Evolutionary conservation across 805 yeast species (phyloP).

Genomic region (Wickerhamiella occidentalis): DNA sequence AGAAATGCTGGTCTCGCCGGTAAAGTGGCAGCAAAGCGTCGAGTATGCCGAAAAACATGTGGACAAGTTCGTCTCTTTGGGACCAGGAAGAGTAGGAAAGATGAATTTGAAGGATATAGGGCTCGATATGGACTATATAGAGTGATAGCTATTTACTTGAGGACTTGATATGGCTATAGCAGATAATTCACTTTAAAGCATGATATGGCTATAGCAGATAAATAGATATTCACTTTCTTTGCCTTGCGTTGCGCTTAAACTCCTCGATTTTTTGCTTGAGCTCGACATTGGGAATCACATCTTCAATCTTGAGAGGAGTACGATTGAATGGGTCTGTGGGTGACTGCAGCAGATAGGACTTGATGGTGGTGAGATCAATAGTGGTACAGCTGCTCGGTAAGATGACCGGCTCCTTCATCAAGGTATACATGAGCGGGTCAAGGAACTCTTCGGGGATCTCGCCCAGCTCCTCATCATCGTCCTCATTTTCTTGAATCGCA

Average conservation of each 20-base stretch:
- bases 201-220: too few relatives aligned
- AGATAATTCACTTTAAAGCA: too few relatives aligned
- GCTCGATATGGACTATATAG: slow-evolving; percentile 4
- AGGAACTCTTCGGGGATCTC: slow-evolving; percentile 93
- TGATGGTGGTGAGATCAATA: slow-evolving; percentile 83
- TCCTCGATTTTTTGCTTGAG: slow-evolving; percentile 48
- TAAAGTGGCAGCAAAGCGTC: slow-evolving; percentile 24
- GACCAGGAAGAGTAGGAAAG: slow-evolving; percentile 25
- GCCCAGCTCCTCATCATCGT: slow-evolving; percentile 77
- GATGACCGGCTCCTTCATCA: slow-evolving; percentile 95
- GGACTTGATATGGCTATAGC: too few relatives aligned
- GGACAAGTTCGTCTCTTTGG: slow-evolving; percentile 20
- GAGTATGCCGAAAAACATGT: slow-evolving; percentile 15
- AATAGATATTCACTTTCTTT: not conserved
- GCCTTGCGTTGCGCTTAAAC: slow-evolving; percentile 32
- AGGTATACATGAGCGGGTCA: slow-evolving; percentile 91
- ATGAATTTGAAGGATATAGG: slow-evolving; percentile 14
- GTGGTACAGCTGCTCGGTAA: slow-evolving; percentile 75
- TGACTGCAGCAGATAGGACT: slow-evolving; percentile 86
- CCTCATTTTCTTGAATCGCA: slow-evolving; percentile 43
- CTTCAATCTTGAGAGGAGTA: slow-evolving; percentile 78
- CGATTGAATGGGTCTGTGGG: slow-evolving; percentile 96
- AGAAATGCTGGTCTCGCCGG: slow-evolving; percentile 25
- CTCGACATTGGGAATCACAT: slow-evolving; percentile 67
- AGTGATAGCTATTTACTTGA: too few relatives aligned